Percentiles rank a stretch among this genome's conserved stretches.
Conservation (phyloP, 2,329 filamentous ascomycete species). For the Daldinia eschscholtzii region DNA sequence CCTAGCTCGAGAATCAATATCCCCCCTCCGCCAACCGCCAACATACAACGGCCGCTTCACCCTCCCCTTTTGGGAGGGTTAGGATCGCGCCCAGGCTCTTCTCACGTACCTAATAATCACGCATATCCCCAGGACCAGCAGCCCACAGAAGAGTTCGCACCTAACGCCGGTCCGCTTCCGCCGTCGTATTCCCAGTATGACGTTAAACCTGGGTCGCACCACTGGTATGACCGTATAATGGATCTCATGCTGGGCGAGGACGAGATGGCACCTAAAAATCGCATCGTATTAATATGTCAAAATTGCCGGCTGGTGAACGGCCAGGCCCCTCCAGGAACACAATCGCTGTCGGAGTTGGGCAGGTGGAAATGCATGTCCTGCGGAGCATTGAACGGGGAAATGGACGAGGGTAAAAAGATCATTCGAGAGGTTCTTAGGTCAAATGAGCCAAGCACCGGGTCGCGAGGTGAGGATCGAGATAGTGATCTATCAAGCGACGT, state of each 20-base stretch:
- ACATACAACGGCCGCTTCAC: slow-evolving; percentile 63
- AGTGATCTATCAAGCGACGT: slow-evolving; percentile 45
- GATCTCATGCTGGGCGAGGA: slow-evolving; percentile 95
- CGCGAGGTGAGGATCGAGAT: slow-evolving; percentile 33
- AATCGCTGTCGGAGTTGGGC: slow-evolving; percentile 81
- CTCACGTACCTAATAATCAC: slow-evolving; percentile 38
- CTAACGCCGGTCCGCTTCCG: slow-evolving; percentile 71
- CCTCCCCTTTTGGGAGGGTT: slow-evolving; percentile 49
- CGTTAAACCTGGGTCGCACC: slow-evolving; percentile 56
- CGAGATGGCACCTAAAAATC: slow-evolving; percentile 91
- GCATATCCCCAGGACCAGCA: slow-evolving; percentile 51
- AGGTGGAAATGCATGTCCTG: slow-evolving; percentile 92
- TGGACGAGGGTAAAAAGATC: slow-evolving; percentile 80
- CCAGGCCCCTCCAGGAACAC: slow-evolving; percentile 90
- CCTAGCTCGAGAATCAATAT: slow-evolving; percentile 61
- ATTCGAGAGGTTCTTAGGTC: slow-evolving; percentile 71
- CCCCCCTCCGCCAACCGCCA: slow-evolving; percentile 72
- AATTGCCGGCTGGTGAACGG: slow-evolving; percentile 92
- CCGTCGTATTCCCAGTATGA: slow-evolving; percentile 47
- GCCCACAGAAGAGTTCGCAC: slow-evolving; percentile 76
- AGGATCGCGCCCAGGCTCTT: slow-evolving; percentile 43
- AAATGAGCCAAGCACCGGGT: slow-evolving; percentile 26
- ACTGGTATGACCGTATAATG: slow-evolving; percentile 95
- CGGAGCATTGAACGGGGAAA: slow-evolving; percentile 82
- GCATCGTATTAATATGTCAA: slow-evolving; percentile 86